Evolutionary conservation across 73 alveolate species (phyloP).

Genomic region (Tetrahymena malaccensis): DNA sequence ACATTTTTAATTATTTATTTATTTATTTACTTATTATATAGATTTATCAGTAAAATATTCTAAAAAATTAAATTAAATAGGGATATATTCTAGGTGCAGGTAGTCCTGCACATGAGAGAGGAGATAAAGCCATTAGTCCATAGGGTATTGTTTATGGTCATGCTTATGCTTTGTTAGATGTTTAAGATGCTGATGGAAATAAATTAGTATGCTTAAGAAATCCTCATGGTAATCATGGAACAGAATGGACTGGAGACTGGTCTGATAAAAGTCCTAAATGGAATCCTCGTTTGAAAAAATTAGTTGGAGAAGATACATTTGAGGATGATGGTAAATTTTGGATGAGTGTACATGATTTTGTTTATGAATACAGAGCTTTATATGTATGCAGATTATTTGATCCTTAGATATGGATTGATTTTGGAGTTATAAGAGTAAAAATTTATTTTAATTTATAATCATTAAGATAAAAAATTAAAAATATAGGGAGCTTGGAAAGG

Average conservation of each 20-base stretch:
- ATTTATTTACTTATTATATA: no score
- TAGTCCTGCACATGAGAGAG: constrained; percentile 61
- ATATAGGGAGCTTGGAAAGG: constrained; percentile 63
- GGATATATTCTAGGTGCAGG: constrained; percentile 67
- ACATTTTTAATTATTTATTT: not conserved
- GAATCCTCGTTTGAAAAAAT: constrained; percentile 37
- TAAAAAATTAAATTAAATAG: not conserved
- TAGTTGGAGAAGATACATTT: constrained; percentile 31
- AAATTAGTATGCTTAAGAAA: constrained; percentile 46
- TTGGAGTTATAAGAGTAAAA: not conserved
- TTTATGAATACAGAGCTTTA: constrained; percentile 41
- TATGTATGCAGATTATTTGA: constrained; percentile 58
- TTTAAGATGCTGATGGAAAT: constrained; percentile 48
- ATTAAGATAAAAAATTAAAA: no score
- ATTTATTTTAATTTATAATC: not conserved
- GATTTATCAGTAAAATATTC: no score
- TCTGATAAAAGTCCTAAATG: constrained; percentile 59
- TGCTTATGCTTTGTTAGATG: constrained; percentile 59
- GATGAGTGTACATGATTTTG: constrained; percentile 65
- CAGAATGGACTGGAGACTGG: constrained; percentile 78
- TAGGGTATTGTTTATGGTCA: constrained; percentile 71
- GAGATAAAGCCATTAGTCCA: constrained; percentile 60
- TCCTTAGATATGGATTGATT: constrained; percentile 23
- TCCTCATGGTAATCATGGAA: constrained; percentile 73
- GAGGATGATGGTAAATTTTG: constrained; percentile 71